Conservation (phyloP, 23 red algal species). For the Gracilaria caudata region DNA sequence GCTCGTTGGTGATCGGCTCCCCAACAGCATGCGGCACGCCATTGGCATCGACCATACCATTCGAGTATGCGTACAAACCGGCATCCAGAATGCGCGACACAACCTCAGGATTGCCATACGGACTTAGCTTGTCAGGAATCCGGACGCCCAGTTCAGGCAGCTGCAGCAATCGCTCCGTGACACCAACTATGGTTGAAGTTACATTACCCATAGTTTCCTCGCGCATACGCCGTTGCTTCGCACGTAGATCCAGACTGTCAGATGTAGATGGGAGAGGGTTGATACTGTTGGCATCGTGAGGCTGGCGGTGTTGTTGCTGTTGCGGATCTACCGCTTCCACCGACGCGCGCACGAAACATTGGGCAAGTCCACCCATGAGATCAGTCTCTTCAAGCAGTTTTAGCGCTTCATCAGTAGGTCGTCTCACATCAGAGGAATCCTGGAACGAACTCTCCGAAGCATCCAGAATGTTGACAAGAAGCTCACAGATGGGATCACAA, state of each 20-base stretch:
- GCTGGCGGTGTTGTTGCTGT: not conserved
- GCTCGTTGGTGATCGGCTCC: slow-evolving; percentile 27
- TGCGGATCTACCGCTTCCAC: slow-evolving; percentile 11
- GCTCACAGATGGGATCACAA: slow-evolving; percentile 56
- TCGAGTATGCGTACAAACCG: slow-evolving; percentile 56
- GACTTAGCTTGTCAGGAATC: slow-evolving; percentile 50
- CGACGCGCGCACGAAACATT: slow-evolving; percentile 68
- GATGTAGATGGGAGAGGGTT: not conserved
- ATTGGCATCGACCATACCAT: slow-evolving; percentile 34
- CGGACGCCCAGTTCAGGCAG: slow-evolving; percentile 47
- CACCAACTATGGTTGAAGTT: slow-evolving; percentile 38
- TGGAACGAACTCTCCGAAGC: not conserved
- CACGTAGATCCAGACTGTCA: not conserved
- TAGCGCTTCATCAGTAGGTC: slow-evolving; percentile 48
- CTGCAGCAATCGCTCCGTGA: slow-evolving; percentile 57
- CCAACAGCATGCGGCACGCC: slow-evolving; percentile 17
- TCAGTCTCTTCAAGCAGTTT: slow-evolving; percentile 37
- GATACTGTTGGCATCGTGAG: not conserved
- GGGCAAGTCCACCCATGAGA: slow-evolving; percentile 57
- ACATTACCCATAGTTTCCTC: slow-evolving; percentile 77
- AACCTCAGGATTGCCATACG: slow-evolving; percentile 48
- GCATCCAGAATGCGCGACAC: slow-evolving; percentile 70
- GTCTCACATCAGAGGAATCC: not conserved
- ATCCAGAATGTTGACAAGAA: slow-evolving; percentile 71
- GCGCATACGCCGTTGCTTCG: slow-evolving; percentile 57